Conservation (phyloP, 306 rosid genomes). For the Medicago ruthenica region DNA sequence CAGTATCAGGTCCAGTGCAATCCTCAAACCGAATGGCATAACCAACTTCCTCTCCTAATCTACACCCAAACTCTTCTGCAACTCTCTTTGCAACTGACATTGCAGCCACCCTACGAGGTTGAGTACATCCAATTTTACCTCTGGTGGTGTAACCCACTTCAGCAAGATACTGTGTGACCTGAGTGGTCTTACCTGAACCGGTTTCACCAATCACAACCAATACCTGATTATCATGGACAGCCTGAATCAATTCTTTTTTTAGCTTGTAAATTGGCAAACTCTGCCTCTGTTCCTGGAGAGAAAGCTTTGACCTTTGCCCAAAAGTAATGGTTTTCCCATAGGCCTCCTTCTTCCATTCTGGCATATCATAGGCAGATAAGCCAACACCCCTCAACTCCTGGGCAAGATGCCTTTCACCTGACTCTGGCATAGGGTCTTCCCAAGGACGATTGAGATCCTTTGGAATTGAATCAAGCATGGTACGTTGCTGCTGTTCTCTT, state of each 20-base stretch:
- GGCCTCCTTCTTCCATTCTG: constrained; percentile 93
- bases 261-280: constrained; percentile 82
- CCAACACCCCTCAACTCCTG: constrained; percentile 94
- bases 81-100: constrained; percentile 92
- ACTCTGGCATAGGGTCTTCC: constrained; percentile 95
- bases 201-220: constrained; percentile 90
- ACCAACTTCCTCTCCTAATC: constrained; percentile 90
- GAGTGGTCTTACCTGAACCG: constrained; percentile 91
- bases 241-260: constrained; percentile 79
- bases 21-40: constrained; percentile 88
- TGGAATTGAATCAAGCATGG: constrained; percentile 87
- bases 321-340: constrained; percentile 82
- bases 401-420: constrained; percentile 91
- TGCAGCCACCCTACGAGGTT: constrained; percentile 94
- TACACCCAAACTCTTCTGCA: constrained; percentile 88
- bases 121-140: constrained; percentile 91
- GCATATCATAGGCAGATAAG: constrained; percentile 88
- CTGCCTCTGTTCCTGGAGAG: constrained; percentile 80
- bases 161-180: constrained; percentile 87
- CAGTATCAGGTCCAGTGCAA: constrained; percentile 82
- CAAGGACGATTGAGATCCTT: constrained; percentile 97
- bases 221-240: constrained; percentile 83
- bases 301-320: constrained; percentile 89
- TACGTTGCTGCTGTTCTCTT: constrained; percentile 81
- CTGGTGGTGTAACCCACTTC: constrained; percentile 78